Evolutionary conservation across 345 rosid genomes (phyloP).

Genomic region (Eucalyptus regnans): DNA sequence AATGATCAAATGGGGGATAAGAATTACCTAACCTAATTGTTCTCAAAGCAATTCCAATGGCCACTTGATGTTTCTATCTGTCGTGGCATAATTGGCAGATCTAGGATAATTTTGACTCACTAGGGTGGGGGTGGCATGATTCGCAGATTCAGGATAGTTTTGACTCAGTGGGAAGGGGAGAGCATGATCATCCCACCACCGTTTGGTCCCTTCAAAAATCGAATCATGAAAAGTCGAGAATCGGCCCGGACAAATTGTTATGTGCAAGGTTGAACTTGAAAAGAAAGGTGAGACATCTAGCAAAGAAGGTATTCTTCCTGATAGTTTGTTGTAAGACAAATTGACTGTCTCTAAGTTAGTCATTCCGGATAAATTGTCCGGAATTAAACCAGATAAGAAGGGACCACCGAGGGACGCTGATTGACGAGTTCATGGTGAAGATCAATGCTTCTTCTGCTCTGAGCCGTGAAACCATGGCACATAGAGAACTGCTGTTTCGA

Average conservation of each 20-base stretch:
- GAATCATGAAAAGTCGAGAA: slow-evolving; percentile 58
- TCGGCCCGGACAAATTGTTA: not conserved
- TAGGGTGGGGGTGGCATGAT: slow-evolving; percentile 27
- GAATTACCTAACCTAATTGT: not conserved
- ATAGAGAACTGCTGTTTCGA: no score
- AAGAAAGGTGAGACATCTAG: not conserved
- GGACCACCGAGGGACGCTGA: no score
- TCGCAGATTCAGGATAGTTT: not conserved
- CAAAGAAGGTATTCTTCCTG: not conserved
- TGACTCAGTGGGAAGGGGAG: slow-evolving; percentile 10
- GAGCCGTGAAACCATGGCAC: no score
- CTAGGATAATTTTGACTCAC: not conserved
- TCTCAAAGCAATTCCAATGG: not conserved
- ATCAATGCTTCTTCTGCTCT: no score
- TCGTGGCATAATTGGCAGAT: slow-evolving; percentile 6
- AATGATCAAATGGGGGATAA: not conserved
- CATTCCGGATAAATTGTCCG: not conserved
- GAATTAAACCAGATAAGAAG: not conserved
- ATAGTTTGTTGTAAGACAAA: not conserved
- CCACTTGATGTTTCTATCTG: slow-evolving; percentile 14
- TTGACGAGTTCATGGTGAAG: no score
- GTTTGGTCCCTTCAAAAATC: slow-evolving; percentile 59
- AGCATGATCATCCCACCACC: slow-evolving; percentile 49
- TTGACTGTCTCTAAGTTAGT: not conserved
- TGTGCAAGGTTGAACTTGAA: not conserved